Evolutionary conservation across 129 eudicot species (phyloP).

Genomic region (Chrysanthemum seticuspe): DNA sequence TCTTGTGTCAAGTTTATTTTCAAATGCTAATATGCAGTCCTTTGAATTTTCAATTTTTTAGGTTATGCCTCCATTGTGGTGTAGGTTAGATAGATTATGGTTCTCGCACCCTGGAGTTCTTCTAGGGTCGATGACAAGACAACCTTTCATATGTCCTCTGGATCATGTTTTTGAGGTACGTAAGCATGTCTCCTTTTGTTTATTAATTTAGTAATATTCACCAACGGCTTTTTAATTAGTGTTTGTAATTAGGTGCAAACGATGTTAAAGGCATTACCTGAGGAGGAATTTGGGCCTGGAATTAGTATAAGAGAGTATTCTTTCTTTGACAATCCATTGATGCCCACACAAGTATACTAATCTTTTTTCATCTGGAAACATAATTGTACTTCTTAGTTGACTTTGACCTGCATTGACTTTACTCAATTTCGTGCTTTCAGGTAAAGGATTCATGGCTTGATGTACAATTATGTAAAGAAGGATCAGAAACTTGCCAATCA

Average conservation of each 20-base stretch:
- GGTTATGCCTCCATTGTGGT: slow-evolving; percentile 99
- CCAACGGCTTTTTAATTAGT: background rate
- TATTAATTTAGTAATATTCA: background rate
- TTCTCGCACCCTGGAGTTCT: slow-evolving; percentile 92
- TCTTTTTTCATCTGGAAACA: slow-evolving; percentile 6
- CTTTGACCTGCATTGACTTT: background rate
- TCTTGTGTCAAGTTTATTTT: background rate
- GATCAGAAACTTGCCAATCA: slow-evolving; percentile 64
- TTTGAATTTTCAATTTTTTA: slow-evolving; percentile 31
- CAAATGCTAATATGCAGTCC: slow-evolving; percentile 5
- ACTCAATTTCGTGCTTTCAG: slow-evolving; percentile 35
- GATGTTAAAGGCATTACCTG: slow-evolving; percentile 69
- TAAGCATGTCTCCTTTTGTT: slow-evolving; percentile 3
- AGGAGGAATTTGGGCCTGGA: slow-evolving; percentile 75
- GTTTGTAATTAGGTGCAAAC: slow-evolving; percentile 50
- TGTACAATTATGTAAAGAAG: slow-evolving; percentile 88
- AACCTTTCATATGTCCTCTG: slow-evolving; percentile 86
- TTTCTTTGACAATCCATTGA: slow-evolving; percentile 66
- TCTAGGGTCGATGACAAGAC: slow-evolving; percentile 78
- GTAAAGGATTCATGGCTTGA: slow-evolving; percentile 96
- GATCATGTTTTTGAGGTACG: slow-evolving; percentile 96
- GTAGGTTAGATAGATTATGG: slow-evolving; percentile 99
- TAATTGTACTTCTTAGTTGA: slow-evolving; percentile 1
- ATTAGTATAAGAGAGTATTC: slow-evolving; percentile 80
- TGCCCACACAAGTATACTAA: slow-evolving; percentile 65